phyloP scores from a whole-genome alignment of 305 asterid species.

The Ilex paraguariensis region DNA sequence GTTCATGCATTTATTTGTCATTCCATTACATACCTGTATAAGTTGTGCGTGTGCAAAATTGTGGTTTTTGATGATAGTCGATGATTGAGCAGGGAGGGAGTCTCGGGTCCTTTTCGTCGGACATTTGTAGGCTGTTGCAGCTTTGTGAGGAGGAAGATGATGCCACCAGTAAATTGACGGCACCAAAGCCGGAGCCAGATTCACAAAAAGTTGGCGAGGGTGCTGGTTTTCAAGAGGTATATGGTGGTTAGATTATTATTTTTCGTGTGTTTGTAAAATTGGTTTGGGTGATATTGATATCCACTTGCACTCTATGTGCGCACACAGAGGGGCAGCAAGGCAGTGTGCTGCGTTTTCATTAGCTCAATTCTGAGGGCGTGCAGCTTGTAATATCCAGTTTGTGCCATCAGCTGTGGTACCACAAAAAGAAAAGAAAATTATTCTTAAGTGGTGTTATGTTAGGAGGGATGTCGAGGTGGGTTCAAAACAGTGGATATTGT shows the following conservation, averaged over 20 bases:
- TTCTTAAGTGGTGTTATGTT: no score
- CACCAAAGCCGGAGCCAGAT: conserved; percentile 86
- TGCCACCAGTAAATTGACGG: conserved; percentile 85
- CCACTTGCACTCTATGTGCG: no score
- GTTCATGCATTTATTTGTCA: neutral
- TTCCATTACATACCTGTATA: neutral
- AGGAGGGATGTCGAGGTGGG: no score
- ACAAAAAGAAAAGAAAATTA: no score
- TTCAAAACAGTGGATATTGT: no score
- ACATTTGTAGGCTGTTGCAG: conserved; percentile 76
- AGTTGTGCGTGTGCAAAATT: neutral
- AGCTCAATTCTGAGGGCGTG: no score
- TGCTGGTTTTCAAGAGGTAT: conserved; percentile 61
- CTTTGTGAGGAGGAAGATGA: conserved; percentile 97
- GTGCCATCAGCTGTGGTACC: no score
- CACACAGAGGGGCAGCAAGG: no score
- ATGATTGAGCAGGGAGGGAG: conserved; percentile 68
- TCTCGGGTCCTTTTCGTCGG: conserved; percentile 66
- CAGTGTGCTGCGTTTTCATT: no score
- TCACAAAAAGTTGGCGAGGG: conserved; percentile 44
- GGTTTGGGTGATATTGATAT: neutral
- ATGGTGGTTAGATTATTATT: neutral
- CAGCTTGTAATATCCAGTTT: no score
- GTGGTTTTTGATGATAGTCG: conserved; percentile 19
- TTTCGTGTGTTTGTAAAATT: neutral